phyloP scores from a whole-genome alignment of 768 basidiomycete species.

The Hygrocybe punicea region DNA sequence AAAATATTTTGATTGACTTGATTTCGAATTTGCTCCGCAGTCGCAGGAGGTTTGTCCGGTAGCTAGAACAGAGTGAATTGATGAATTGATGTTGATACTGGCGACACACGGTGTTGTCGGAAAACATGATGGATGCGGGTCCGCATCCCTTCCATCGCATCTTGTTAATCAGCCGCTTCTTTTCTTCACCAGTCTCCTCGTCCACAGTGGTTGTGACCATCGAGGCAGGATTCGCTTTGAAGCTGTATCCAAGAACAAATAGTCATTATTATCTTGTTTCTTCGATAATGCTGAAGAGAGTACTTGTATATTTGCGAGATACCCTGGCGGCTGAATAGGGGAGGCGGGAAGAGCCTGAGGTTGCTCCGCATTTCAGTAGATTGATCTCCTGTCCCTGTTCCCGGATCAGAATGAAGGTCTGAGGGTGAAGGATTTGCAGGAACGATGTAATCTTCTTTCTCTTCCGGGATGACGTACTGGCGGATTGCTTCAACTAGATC shows the following conservation, averaged over 20 bases:
- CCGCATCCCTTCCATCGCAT: conserved; percentile 86
- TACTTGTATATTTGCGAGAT: conserved; percentile 83
- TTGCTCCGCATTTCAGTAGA: conserved; percentile 43
- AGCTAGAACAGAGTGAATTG: conserved; percentile 36
- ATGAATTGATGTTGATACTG: background rate
- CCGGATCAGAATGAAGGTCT: conserved; percentile 4
- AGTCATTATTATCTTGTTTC: background rate
- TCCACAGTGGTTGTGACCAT: conserved; percentile 63
- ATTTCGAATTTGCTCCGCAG: conserved; percentile 57
- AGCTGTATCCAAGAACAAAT: conserved; percentile 41
- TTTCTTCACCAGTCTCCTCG: conserved; percentile 77
- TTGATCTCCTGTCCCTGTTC: conserved; percentile 1
- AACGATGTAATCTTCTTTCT: conserved; percentile 60
- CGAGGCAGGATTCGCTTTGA: conserved; percentile 74
- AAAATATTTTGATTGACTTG: conserved; percentile 55
- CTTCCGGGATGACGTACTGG: conserved; percentile 64
- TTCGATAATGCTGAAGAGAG: conserved; percentile 8
- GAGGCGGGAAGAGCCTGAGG: conserved; percentile 80
- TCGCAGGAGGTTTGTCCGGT: conserved; percentile 60
- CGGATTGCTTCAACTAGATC: conserved; percentile 66
- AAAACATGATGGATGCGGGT: conserved; percentile 65
- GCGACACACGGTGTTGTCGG: conserved; percentile 50
- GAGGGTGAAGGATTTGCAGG: conserved; percentile 16
- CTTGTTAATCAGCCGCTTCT: conserved; percentile 77
- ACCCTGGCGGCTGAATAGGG: conserved; percentile 79